Conservation (phyloP, 371 early-diverging fungal species). For the Mucor saturninus region DNA sequence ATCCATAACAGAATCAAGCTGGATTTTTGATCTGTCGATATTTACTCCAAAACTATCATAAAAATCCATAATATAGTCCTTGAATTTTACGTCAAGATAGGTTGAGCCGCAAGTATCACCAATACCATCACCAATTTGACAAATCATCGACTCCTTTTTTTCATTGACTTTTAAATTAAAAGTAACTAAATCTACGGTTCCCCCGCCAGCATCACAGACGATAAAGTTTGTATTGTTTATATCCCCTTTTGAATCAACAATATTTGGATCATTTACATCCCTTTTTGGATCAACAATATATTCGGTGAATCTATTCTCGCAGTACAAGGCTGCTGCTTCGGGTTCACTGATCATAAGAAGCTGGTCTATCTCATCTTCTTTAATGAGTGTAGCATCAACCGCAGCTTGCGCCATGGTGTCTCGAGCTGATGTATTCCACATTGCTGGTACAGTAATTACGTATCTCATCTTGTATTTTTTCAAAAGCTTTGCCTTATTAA, state of each 20-base stretch:
- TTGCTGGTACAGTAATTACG: constrained; percentile 29
- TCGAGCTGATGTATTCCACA: constrained; percentile 43
- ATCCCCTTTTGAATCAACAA: too few species aligned
- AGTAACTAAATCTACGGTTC: constrained; percentile 49
- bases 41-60: neutral
- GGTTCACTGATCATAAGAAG: constrained; percentile 53
- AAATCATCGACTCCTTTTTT: neutral
- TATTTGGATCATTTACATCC: too few species aligned
- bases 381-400: constrained; percentile 38
- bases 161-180: neutral
- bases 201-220: constrained; percentile 54
- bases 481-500: neutral
- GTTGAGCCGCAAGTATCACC: constrained; percentile 56
- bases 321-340: constrained; percentile 46
- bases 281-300: too few species aligned
- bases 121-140: constrained; percentile 40
- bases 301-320: constrained; percentile 13
- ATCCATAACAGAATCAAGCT: too few species aligned
- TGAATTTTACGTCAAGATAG: constrained; percentile 49
- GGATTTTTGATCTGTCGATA: neutral
- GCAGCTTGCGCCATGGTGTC: constrained; percentile 43
- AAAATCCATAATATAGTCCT: neutral
- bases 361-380: constrained; percentile 28
- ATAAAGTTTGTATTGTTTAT: constrained; percentile 43
- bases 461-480: neutral